Percentiles rank a stretch among this genome's conserved stretches.
Conservation (phyloP, 495 filamentous ascomycete species). For the Neurospora pannonica region DNA sequence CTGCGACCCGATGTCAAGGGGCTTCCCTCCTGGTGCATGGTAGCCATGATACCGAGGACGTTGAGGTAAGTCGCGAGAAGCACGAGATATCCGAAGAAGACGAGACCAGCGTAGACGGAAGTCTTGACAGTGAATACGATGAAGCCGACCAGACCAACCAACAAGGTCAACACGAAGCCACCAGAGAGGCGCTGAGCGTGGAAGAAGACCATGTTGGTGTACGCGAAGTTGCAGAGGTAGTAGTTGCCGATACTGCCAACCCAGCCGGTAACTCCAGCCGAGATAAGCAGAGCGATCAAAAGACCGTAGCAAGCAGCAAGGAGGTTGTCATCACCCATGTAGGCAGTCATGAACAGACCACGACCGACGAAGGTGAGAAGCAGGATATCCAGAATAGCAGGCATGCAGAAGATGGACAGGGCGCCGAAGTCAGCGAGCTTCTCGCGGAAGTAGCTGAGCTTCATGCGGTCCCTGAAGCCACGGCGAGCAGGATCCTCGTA, state of each 20-base stretch:
- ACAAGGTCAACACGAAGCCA: conserved; percentile 13
- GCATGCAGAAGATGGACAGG: conserved; percentile 20
- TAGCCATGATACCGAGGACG: conserved; percentile 29
- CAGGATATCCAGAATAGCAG: conserved; percentile 18
- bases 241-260: conserved; percentile 24
- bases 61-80: conserved; percentile 43
- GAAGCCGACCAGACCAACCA: conserved; percentile 9
- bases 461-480: neutral
- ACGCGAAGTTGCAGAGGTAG: conserved; percentile 21
- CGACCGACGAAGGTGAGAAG: conserved; percentile 18
- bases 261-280: conserved; percentile 21
- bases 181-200: conserved; percentile 20
- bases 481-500: neutral
- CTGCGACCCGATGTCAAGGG: conserved; percentile 28
- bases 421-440: conserved; percentile 13
- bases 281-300: conserved; percentile 16
- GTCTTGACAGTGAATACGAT: conserved; percentile 9
- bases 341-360: conserved; percentile 22
- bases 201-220: conserved; percentile 23
- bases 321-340: conserved; percentile 14
- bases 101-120: conserved; percentile 25
- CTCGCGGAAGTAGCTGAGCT: neutral
- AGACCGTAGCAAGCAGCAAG: conserved; percentile 14
- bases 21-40: conserved; percentile 19
- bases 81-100: conserved; percentile 42